A percentile compares a stretch with the other conserved stretches of the same genome.
Evolutionary conservation across 371 early-diverging fungal species (phyloP).

Genomic region (Mortierella sp.): DNA sequence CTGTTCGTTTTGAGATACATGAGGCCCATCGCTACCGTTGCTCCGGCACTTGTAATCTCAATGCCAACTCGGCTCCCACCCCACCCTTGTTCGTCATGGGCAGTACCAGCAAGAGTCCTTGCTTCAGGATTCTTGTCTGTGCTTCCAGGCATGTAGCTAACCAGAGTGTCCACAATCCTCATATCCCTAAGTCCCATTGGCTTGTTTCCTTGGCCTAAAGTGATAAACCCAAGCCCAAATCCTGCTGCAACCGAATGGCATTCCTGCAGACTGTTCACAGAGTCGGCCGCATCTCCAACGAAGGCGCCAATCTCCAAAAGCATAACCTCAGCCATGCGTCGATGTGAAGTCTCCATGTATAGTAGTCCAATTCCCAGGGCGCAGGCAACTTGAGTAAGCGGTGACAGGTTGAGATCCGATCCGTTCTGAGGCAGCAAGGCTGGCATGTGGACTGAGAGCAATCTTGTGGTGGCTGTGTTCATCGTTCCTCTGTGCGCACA

Average conservation of each 20-base stretch:
- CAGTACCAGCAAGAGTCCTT: constrained; percentile 3
- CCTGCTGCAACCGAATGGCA: constrained; percentile 80
- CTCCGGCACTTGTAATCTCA: constrained; percentile 73
- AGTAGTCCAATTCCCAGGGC: constrained; percentile 82
- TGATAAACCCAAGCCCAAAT: constrained; percentile 84
- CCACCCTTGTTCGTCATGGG: neutral
- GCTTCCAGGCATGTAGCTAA: constrained; percentile 58
- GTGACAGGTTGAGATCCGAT: constrained; percentile 65
- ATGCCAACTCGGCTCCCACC: constrained; percentile 41
- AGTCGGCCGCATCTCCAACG: constrained; percentile 42
- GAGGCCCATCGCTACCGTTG: constrained; percentile 85
- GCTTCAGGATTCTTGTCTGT: constrained; percentile 15
- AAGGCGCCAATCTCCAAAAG: constrained; percentile 71
- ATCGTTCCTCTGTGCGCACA: constrained; percentile 77
- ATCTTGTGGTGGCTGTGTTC: constrained; percentile 68
- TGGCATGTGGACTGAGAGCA: constrained; percentile 80
- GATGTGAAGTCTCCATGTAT: constrained; percentile 72
- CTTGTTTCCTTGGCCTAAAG: constrained; percentile 74
- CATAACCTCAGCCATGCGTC: constrained; percentile 76
- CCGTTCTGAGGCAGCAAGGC: constrained; percentile 65
- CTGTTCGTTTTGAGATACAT: constrained; percentile 86
- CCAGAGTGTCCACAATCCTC: constrained; percentile 66
- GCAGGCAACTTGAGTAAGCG: constrained; percentile 69
- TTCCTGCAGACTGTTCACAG: constrained; percentile 61
- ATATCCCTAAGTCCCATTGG: constrained; percentile 65